Evolutionary conservation across 1,284 basidiomycete species (phyloP).

Genomic region (Coniferiporia weirii): DNA sequence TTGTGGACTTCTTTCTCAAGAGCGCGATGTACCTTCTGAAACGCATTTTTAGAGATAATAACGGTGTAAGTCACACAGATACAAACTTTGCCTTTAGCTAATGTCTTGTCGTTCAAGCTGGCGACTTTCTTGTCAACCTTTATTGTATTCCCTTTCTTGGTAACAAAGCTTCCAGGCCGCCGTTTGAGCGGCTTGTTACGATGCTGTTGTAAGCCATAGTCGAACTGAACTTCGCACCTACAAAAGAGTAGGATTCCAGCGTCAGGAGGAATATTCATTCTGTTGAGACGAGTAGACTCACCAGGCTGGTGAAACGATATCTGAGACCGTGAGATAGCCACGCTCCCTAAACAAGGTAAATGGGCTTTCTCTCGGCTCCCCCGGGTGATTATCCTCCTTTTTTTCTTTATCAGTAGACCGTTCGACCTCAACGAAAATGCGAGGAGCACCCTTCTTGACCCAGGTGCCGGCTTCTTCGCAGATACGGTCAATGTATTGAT

Average conservation of each 20-base stretch:
- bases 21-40: constrained; percentile 67
- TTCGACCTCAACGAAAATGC: constrained; percentile 27
- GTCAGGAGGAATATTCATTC: not conserved
- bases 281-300: not conserved
- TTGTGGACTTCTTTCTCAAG: constrained; percentile 73
- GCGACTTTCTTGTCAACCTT: constrained; percentile 54
- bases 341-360: constrained; percentile 4
- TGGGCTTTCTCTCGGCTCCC: not conserved
- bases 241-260: not conserved
- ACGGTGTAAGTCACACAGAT: not conserved
- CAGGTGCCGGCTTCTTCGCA: constrained; percentile 1
- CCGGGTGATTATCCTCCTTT: not conserved
- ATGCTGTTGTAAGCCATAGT: constrained; percentile 62
- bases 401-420: constrained; percentile 20
- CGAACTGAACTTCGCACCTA: constrained; percentile 77
- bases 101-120: constrained; percentile 50
- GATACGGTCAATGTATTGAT: constrained; percentile 12
- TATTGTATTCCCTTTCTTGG: constrained; percentile 64
- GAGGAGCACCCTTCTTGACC: constrained; percentile 25
- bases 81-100: constrained; percentile 58
- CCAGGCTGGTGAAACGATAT: constrained; percentile 3
- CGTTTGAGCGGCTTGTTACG: constrained; percentile 47
- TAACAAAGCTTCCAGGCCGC: constrained; percentile 58
- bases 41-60: constrained; percentile 10
- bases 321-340: constrained; percentile 12